Conservation (phyloP, 805 yeast species). For the Teunomyces pallodes region DNA sequence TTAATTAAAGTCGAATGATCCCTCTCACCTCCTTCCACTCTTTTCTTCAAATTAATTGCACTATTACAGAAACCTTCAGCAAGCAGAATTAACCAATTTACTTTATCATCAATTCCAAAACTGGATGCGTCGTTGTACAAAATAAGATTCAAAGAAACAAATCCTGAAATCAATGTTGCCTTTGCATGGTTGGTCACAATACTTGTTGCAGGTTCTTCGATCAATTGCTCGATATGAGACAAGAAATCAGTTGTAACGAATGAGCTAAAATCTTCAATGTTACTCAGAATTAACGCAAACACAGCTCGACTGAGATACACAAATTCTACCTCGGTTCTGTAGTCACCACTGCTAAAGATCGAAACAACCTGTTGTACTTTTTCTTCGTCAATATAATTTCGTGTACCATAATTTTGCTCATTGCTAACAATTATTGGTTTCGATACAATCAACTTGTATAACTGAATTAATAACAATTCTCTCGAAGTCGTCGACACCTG, state of each 20-base stretch:
- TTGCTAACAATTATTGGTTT: constrained; percentile 37
- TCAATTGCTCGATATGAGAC: constrained; percentile 21
- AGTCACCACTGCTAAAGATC: constrained; percentile 30
- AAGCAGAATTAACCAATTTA: constrained; percentile 42
- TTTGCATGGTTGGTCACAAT: constrained; percentile 38
- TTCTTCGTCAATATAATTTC: constrained; percentile 35
- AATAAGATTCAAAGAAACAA: constrained; percentile 37
- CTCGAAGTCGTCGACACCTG: constrained; percentile 47
- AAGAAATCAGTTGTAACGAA: constrained; percentile 32
- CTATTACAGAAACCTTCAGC: constrained; percentile 38
- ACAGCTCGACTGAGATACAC: constrained; percentile 39
- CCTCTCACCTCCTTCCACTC: constrained; percentile 40
- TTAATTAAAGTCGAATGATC: constrained; percentile 40
- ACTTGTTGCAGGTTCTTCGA: constrained; percentile 33
- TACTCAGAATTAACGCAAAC: constrained; percentile 44
- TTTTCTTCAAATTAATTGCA: constrained; percentile 27
- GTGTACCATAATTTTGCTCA: constrained; percentile 37
- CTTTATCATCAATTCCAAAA: constrained; percentile 47
- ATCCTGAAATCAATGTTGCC: constrained; percentile 37
- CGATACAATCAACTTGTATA: constrained; percentile 45
- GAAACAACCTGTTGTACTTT: constrained; percentile 32
- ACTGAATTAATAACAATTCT: constrained; percentile 49
- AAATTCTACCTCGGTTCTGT: constrained; percentile 40
- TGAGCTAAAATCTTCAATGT: constrained; percentile 49
- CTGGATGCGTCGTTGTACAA: constrained; percentile 49